phyloP scores from a whole-genome alignment of 2,329 filamentous ascomycete species.

The Grosmannia huntii region DNA sequence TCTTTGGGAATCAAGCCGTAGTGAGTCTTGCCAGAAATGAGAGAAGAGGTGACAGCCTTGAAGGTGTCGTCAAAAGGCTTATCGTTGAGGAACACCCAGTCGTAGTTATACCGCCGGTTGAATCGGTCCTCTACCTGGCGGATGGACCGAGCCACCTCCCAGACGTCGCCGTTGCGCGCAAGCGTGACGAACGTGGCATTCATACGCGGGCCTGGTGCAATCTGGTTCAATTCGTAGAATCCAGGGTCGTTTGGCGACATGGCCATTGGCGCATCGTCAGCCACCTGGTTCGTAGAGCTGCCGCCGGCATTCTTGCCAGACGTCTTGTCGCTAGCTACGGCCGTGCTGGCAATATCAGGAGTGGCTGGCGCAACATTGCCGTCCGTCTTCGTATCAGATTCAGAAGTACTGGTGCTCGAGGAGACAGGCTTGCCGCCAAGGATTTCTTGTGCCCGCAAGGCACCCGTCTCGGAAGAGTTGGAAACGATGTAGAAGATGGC shows the following conservation, averaged over 20 bases:
- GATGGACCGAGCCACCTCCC: conserved; percentile 94
- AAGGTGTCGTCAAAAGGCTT: conserved; percentile 86
- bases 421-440: conserved; percentile 7
- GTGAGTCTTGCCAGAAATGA: conserved; percentile 85
- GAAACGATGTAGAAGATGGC: conserved; percentile 75
- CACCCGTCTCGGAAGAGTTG: conserved; percentile 34
- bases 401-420: neutral
- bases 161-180: conserved; percentile 83
- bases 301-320: neutral
- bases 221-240: conserved; percentile 37
- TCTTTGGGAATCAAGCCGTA: conserved; percentile 84
- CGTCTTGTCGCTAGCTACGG: neutral
- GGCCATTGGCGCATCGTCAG: conserved; percentile 33
- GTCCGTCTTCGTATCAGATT: neutral
- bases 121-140: conserved; percentile 96
- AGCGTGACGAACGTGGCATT: conserved; percentile 97
- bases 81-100: conserved; percentile 99
- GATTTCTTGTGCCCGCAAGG: conserved; percentile 15
- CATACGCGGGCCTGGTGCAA: conserved; percentile 59
- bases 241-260: conserved; percentile 38
- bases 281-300: conserved; percentile 5
- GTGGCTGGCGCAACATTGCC: neutral
- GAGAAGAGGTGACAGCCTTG: conserved; percentile 76
- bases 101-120: conserved; percentile 92
- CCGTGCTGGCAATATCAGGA: neutral